Conservation (phyloP, 805 yeast species). For the Candida ovalis region DNA sequence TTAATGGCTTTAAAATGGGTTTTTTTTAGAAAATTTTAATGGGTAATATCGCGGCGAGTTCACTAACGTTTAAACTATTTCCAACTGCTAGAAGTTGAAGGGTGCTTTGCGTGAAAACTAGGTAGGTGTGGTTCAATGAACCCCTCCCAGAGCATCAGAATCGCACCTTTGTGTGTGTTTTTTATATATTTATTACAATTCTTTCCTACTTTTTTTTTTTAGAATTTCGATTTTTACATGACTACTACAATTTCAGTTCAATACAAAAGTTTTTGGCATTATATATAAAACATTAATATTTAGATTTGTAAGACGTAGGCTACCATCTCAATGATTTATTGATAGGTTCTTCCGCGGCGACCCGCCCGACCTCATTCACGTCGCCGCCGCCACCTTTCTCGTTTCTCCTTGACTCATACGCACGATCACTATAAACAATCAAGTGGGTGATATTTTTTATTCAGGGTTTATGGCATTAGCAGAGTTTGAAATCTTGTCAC, state of each 20-base stretch:
- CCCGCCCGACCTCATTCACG: neutral
- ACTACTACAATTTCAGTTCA: neutral
- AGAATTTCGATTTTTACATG: neutral
- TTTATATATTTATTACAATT: neutral
- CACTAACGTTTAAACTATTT: constrained; percentile 3
- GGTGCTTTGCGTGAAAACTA: neutral
- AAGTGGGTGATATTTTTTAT: no score
- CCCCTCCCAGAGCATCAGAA: constrained; percentile 2
- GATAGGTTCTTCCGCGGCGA: neutral
- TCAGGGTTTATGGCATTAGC: no score
- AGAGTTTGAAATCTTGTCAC: no score
- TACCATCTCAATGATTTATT: no score
- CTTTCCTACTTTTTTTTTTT: no score
- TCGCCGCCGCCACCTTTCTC: no score
- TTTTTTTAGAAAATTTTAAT: constrained; percentile 1
- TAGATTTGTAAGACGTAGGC: no score
- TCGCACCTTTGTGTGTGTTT: neutral
- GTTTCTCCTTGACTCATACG: no score
- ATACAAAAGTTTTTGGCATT: neutral
- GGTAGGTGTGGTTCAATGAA: neutral
- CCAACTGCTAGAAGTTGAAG: constrained; percentile 5
- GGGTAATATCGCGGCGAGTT: constrained; percentile 9
- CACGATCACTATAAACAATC: no score
- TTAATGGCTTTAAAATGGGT: constrained; percentile 1
- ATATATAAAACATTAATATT: no score